Conservation (phyloP, 169 alveolate species). For the Theileria equi region DNA sequence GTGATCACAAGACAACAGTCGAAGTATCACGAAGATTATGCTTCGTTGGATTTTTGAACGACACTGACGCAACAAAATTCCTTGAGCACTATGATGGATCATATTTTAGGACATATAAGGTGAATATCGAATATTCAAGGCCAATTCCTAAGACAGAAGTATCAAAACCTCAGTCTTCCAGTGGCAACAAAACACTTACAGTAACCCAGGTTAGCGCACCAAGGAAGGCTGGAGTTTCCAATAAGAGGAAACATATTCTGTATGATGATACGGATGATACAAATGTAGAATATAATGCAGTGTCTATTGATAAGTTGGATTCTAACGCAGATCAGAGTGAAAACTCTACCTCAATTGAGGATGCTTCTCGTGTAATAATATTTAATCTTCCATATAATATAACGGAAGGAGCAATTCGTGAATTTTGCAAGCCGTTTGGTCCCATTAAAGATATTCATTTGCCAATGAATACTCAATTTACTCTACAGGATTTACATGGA, state of each 20-base stretch:
- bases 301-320: constrained; percentile 3
- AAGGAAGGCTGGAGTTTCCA: constrained; percentile 57
- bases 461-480: constrained; percentile 48
- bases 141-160: constrained; percentile 1
- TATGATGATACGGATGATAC: constrained; percentile 24
- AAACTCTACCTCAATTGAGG: neutral
- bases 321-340: constrained; percentile 15
- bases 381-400: constrained; percentile 86
- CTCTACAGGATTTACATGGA: no score
- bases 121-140: constrained; percentile 80
- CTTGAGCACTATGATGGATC: constrained; percentile 81
- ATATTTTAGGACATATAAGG: constrained; percentile 82
- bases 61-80: constrained; percentile 78
- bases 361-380: constrained; percentile 68
- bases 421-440: constrained; percentile 55
- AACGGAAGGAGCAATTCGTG: constrained; percentile 83
- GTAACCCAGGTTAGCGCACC: constrained; percentile 49
- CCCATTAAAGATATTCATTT: constrained; percentile 55
- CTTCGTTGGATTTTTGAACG: constrained; percentile 83
- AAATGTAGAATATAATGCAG: no score
- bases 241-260: constrained; percentile 29
- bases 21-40: constrained; percentile 79
- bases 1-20: constrained; percentile 1
- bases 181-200: constrained; percentile 35
- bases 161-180: constrained; percentile 24